Percentiles rank a stretch among this genome's conserved stretches.
Evolutionary conservation across 192 early-diverging fungal species (phyloP).

Genomic region (Chytriomyces hyalinus): DNA sequence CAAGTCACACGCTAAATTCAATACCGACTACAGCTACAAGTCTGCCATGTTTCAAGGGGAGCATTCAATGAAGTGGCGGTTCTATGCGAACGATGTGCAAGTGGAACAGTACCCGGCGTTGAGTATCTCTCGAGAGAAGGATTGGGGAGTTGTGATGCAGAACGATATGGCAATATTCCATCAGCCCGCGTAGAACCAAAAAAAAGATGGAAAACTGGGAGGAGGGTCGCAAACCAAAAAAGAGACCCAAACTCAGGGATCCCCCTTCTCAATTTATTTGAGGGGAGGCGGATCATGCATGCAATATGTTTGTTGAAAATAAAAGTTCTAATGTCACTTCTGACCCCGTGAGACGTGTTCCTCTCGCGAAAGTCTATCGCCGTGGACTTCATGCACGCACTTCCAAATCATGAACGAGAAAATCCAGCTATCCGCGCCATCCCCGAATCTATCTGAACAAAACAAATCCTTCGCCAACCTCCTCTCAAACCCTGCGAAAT

Average conservation of each 20-base stretch:
- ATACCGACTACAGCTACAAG: conserved; percentile 31
- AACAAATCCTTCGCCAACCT: conserved; percentile 6
- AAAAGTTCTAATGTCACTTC: too few species aligned
- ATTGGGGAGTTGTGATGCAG: conserved; percentile 29
- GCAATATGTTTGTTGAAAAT: too few species aligned
- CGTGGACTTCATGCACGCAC: conserved; percentile 34
- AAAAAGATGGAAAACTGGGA: too few species aligned
- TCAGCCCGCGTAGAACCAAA: not conserved
- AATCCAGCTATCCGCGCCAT: conserved; percentile 17
- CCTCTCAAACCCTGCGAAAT: conserved; percentile 8
- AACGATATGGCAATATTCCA: conserved; percentile 31
- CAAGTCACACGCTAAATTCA: conserved; percentile 27
- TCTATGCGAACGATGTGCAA: conserved; percentile 37
- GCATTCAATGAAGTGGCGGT: conserved; percentile 35
- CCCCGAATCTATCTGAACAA: conserved; percentile 12
- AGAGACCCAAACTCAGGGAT: too few species aligned
- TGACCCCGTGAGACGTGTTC: too few species aligned
- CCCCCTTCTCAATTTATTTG: too few species aligned
- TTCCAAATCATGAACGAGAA: conserved; percentile 37
- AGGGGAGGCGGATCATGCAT: too few species aligned
- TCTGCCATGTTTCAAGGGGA: conserved; percentile 19
- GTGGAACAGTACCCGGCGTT: conserved; percentile 33
- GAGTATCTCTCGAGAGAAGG: conserved; percentile 13
- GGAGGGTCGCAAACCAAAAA: too few species aligned
- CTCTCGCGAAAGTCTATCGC: conserved; percentile 29